Evolutionary conservation across 2,329 filamentous ascomycete genomes (phyloP).

Genomic region (Cladosporium sp.): DNA sequence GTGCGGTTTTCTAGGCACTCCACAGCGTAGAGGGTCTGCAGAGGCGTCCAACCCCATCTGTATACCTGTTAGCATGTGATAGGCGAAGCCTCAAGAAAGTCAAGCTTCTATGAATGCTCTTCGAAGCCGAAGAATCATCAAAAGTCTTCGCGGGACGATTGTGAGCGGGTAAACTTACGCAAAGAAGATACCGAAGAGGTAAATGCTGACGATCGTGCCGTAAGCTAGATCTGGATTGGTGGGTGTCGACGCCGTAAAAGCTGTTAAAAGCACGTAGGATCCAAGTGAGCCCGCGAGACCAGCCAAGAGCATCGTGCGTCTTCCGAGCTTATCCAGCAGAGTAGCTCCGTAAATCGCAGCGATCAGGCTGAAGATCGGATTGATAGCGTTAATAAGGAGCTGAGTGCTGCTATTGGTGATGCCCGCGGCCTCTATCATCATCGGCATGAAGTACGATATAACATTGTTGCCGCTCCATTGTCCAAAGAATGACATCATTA

Average conservation of each 20-base stretch:
- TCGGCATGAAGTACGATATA: slow-evolving; percentile 32
- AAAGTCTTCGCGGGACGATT: too few species aligned
- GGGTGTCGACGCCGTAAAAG: slow-evolving; percentile 29
- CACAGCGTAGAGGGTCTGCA: slow-evolving; percentile 37
- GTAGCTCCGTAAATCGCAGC: slow-evolving; percentile 37
- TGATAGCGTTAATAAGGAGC: slow-evolving; percentile 39
- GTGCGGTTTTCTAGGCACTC: slow-evolving; percentile 38
- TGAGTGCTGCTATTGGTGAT: slow-evolving; percentile 34
- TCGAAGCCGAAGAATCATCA: too few species aligned
- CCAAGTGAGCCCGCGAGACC: slow-evolving; percentile 33
- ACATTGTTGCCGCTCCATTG: slow-evolving; percentile 38
- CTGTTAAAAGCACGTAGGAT: slow-evolving; percentile 33
- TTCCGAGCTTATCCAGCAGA: slow-evolving; percentile 31
- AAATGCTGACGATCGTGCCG: slow-evolving; percentile 38
- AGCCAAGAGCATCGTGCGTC: slow-evolving; percentile 35
- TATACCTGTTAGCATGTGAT: background rate
- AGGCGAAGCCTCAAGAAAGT: background rate
- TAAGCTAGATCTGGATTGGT: slow-evolving; percentile 29
- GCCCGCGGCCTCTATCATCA: slow-evolving; percentile 36
- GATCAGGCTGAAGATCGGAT: slow-evolving; percentile 36
- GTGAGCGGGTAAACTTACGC: slow-evolving; percentile 13
- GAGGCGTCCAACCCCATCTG: slow-evolving; percentile 38
- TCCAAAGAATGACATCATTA: slow-evolving; percentile 40
- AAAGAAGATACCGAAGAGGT: slow-evolving; percentile 39
- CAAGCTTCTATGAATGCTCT: too few species aligned